These are phyloP conservation scores for Rugosomyces carneus DNA, from an alignment of 1,284 basidiomycete genomes.

Conservation along the genomic window DNA sequence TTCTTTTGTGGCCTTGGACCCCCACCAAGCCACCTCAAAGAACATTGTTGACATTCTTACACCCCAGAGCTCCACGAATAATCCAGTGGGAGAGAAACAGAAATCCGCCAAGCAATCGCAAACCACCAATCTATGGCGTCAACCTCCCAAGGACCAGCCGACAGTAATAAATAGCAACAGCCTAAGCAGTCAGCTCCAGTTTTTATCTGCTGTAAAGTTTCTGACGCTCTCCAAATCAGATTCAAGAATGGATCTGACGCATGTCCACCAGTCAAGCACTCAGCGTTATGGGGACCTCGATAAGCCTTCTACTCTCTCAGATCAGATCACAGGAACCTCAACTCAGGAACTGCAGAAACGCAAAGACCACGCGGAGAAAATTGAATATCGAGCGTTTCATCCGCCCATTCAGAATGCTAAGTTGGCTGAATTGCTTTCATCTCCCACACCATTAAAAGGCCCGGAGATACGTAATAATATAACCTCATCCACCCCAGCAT, in stretches of 20 bases:
- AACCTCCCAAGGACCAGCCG: background rate
- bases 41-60: background rate
- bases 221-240: background rate
- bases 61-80: background rate
- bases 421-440: slow-evolving; percentile 30
- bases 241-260: background rate
- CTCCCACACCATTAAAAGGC: slow-evolving; percentile 12
- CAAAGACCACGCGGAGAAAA: background rate
- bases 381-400: slow-evolving; percentile 2
- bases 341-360: background rate
- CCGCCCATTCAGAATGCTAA: slow-evolving; percentile 26
- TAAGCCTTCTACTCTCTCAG: background rate
- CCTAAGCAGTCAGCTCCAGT: background rate
- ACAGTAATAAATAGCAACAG: background rate
- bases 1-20: background rate
- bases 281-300: background rate
- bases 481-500: background rate
- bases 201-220: background rate
- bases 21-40: background rate
- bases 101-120: background rate
- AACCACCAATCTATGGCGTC: background rate
- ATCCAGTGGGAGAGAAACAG: background rate
- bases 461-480: background rate
- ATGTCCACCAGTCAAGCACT: background rate
- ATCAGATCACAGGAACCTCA: background rate